Percentiles rank a stretch among this genome's conserved stretches.
Evolutionary conservation across 176 grass and related monocot genomes (phyloP).

Genomic region (Hyparrhenia diplandra): DNA sequence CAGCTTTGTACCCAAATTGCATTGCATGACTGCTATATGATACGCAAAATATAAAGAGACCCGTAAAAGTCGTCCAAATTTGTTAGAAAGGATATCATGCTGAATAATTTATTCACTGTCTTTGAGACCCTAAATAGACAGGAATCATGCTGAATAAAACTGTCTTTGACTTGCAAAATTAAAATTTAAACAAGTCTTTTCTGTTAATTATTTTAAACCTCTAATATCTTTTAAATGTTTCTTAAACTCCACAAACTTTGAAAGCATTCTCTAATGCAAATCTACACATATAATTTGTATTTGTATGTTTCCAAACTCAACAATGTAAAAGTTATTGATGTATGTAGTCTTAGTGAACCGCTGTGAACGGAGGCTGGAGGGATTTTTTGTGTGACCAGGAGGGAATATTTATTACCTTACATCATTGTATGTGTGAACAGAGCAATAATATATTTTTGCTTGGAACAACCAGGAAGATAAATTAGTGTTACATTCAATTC

Average conservation of each 20-base stretch:
- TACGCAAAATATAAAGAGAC: too few relatives aligned
- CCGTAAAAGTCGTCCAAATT: too few relatives aligned
- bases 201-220: background rate
- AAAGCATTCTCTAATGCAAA: background rate
- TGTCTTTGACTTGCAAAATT: too few relatives aligned
- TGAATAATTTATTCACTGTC: too few relatives aligned
- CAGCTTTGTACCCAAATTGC: too few relatives aligned
- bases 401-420: background rate
- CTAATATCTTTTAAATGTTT: background rate
- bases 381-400: too few relatives aligned
- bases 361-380: background rate
- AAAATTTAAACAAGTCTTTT: background rate
- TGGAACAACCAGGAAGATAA: constrained; percentile 5
- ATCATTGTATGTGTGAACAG: background rate
- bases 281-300: background rate
- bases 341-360: background rate
- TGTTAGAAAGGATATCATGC: too few relatives aligned
- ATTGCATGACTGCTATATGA: too few relatives aligned
- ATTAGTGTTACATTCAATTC: background rate
- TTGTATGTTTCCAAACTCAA: background rate
- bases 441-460: background rate
- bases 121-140: too few relatives aligned
- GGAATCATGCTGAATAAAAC: too few relatives aligned
- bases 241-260: background rate
- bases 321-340: background rate